A percentile compares a stretch with the other conserved stretches of the same genome.
These are phyloP conservation scores for Diversispora epigaea DNA, from an alignment of 192 early-diverging fungal species.

Conservation along the genomic window DNA sequence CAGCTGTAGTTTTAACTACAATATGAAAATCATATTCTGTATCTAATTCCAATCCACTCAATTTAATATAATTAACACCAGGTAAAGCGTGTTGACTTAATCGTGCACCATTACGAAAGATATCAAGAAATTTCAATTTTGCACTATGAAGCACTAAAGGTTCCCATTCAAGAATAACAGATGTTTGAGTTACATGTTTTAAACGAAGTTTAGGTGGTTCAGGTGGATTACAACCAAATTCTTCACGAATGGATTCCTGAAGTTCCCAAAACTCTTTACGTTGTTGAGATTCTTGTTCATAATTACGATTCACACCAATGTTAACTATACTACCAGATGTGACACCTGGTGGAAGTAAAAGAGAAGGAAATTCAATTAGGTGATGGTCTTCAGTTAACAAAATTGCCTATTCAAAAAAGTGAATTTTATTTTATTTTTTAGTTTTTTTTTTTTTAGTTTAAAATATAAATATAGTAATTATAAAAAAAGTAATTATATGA, in stretches of 20 bases:
- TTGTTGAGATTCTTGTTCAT: slow-evolving; percentile 78
- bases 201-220: slow-evolving; percentile 75
- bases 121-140: slow-evolving; percentile 80
- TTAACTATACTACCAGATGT: slow-evolving; percentile 94
- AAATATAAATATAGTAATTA: not conserved
- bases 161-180: slow-evolving; percentile 89
- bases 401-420: slow-evolving; percentile 56
- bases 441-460: not conserved
- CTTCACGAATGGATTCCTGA: slow-evolving; percentile 80
- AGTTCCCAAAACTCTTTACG: slow-evolving; percentile 77
- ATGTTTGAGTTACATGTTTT: slow-evolving; percentile 81
- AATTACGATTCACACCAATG: slow-evolving; percentile 90
- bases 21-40: slow-evolving; percentile 89
- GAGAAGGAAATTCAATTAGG: slow-evolving; percentile 96
- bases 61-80: slow-evolving; percentile 63
- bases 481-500: not conserved
- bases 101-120: slow-evolving; percentile 87
- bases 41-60: slow-evolving; percentile 88
- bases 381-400: slow-evolving; percentile 97
- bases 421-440: not conserved
- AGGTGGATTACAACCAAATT: slow-evolving; percentile 78
- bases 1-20: slow-evolving; percentile 90
- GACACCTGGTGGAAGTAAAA: slow-evolving; percentile 92
- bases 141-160: slow-evolving; percentile 80
- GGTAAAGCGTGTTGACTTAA: slow-evolving; percentile 61